A percentile compares a stretch with the other conserved stretches of the same genome.
Evolutionary conservation across 257 asterid species (phyloP).

Genomic region (Coffea canephora): DNA sequence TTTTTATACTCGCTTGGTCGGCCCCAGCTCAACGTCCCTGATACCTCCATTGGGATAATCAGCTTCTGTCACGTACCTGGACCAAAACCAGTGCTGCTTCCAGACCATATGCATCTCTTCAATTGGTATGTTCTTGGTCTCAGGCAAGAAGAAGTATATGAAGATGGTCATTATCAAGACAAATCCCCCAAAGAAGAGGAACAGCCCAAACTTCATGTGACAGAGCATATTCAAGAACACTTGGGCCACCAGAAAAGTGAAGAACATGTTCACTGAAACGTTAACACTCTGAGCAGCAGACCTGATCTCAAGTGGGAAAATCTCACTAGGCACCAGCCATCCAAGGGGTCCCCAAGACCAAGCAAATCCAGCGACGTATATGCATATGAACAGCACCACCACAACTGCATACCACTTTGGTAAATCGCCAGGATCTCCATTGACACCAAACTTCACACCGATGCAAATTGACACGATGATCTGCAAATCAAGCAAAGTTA

Average conservation of each 20-base stretch:
- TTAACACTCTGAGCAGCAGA: constrained; percentile 80
- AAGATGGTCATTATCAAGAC: constrained; percentile 58
- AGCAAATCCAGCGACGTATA: constrained; percentile 70
- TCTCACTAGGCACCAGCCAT: constrained; percentile 86
- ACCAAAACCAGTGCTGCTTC: constrained; percentile 85
- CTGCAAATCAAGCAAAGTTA: constrained; percentile 22
- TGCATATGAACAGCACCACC: constrained; percentile 66
- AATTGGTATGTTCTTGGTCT: constrained; percentile 75
- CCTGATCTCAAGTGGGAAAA: constrained; percentile 74
- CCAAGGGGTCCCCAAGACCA: constrained; percentile 97
- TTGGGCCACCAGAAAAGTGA: constrained; percentile 67
- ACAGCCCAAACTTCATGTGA: constrained; percentile 69
- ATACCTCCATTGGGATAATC: constrained; percentile 35
- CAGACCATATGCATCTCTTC: constrained; percentile 79
- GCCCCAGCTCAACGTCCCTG: constrained; percentile 19
- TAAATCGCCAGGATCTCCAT: constrained; percentile 43
- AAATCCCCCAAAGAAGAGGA: constrained; percentile 63
- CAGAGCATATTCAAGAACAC: constrained; percentile 69
- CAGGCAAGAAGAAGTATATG: constrained; percentile 66
- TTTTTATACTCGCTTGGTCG: constrained; percentile 25
- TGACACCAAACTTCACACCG: constrained; percentile 58
- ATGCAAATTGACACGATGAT: constrained; percentile 50
- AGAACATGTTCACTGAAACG: constrained; percentile 73
- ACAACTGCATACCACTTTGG: constrained; percentile 70
- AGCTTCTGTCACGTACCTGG: constrained; percentile 43